Evolutionary conservation across 2,329 filamentous ascomycete species (phyloP), one percentile per base, ranked within the genome.

Genomic region (Thyridium curvatum): DNA sequence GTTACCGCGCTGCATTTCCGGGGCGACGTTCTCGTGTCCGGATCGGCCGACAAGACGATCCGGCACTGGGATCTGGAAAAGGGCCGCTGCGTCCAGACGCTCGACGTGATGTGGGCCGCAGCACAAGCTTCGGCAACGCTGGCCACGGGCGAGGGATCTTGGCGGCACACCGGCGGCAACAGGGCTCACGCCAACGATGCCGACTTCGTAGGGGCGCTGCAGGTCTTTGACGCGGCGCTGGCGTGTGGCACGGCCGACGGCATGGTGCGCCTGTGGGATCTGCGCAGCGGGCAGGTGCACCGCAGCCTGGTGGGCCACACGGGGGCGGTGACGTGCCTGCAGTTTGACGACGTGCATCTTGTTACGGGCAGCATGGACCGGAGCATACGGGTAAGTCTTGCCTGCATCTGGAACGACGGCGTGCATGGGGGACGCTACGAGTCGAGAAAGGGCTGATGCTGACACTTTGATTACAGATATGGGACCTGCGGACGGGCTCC

Each of bases 41-140:
- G 93, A 12, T 97, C 91, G 8, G 85, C 93, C 1, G 93, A 98
- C 66, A 98, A 98, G 72, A 98, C 93, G 2, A 71, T 98, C 40
- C 82, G 93, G 33, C 93, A 98, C 60, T 98, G 93, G 93, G 93
- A 98, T 68, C 73, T 98, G 36, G 86, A 91, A 53, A 96, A 90
- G 59, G 93, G 93, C n/a, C 84, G 93, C 35, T 97, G 93, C 60
- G 86, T 98, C 39, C 93, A 98, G 64, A 98, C 93, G 3, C 71
- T 98, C 35, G 93, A 98, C 62, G 91, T 98, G 7, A 85, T 98
- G 59, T 98, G 93, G 93, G 93, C 93, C 9, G 90, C 93, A 4
- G 90, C 93, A 3, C 90, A 96, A 65, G 87, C 88, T 12, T 86
- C 82, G 9, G 79, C 82, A 30, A 82, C 77, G 5, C 72, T 86